These are phyloP conservation scores for Fusarium falciforme DNA, from an alignment of 2,329 filamentous ascomycete species.

Conservation along the genomic window DNA sequence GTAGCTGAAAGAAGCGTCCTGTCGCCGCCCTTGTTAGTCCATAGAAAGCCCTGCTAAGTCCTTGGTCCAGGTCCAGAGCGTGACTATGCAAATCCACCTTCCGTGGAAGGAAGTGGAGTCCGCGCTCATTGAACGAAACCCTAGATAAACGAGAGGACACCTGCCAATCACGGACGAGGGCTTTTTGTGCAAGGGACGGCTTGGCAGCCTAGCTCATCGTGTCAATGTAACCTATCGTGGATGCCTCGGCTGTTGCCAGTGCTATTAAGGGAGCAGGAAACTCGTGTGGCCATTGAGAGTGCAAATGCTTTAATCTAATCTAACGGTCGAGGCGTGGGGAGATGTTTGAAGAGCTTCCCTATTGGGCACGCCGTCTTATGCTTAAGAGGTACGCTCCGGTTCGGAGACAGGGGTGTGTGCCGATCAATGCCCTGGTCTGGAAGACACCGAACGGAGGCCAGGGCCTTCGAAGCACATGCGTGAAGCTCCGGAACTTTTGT, in stretches of 20 bases:
- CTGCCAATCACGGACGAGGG: not conserved
- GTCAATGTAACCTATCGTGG: not conserved
- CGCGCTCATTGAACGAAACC: not conserved
- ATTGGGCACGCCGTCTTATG: not conserved
- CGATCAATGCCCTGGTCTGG: not conserved
- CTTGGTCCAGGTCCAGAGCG: not conserved
- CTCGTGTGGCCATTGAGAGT: not conserved
- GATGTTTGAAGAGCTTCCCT: not conserved
- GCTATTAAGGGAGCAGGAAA: not conserved
- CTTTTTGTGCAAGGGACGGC: not conserved
- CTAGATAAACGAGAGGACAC: not conserved
- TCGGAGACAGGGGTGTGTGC: not conserved
- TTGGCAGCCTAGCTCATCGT: not conserved
- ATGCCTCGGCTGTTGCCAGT: not conserved
- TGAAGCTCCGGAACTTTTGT: not conserved
- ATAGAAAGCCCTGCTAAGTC: not conserved
- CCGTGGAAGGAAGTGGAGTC: not conserved
- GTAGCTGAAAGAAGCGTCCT: not conserved
- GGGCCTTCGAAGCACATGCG: not conserved
- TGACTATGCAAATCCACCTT: not conserved
- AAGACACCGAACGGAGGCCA: not conserved
- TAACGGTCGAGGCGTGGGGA: not conserved
- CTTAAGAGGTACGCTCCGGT: not conserved
- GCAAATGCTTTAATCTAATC: not conserved
- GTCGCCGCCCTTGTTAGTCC: not conserved